Evolutionary conservation across 176 grass and related monocot species (phyloP), one percentile per base, ranked within the genome.

Genomic region (Avena atlantica): DNA sequence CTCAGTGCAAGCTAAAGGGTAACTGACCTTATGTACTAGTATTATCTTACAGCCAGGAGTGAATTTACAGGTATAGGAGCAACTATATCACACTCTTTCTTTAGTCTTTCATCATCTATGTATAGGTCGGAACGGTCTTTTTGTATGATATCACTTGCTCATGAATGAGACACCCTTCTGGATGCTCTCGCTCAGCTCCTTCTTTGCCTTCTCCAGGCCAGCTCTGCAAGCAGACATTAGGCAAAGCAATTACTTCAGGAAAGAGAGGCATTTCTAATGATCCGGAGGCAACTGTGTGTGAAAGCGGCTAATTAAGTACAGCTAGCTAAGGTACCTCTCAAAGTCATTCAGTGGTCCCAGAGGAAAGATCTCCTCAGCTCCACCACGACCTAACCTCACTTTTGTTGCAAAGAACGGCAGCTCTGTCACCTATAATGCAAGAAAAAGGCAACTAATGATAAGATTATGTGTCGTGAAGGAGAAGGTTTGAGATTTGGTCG

Each of bases 331-430:
- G 48, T 57, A 99, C 97, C 97, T 94, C 90, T 99, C 97, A n/a
- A 94, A 94, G 74, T 96, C 90, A 74, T 99, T 96, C 62, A 99
- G 70, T 5, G 90, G 97, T 60, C 97, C 97, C 90, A 96, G 92
- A 81, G 97, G 90, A 68, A 93, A 90, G 78, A 99, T 83, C 80
- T 99, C 97, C 64, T 99, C 94, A 0, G 89, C 83, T 74, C 97
- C 97, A 40, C 67, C 23, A 3, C 97, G 94, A 66, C 94, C 94
- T 88, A 99, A 82, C 87, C 90, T 89, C 87, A 99, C 94, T 78
- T 91, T 96, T 31, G 94, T 76, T 12, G 97, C 97, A 76, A 99
- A 99, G 90, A 92, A 99, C 0, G 97, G 91, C 23, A 99, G 44
- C 72, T 96, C 97, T 63, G 97, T 96, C 83, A 99, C 97, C 97